Base-by-base conservation (phyloP, 1,284 basidiomycete species). In the Rhodotorula sp. region DNA sequence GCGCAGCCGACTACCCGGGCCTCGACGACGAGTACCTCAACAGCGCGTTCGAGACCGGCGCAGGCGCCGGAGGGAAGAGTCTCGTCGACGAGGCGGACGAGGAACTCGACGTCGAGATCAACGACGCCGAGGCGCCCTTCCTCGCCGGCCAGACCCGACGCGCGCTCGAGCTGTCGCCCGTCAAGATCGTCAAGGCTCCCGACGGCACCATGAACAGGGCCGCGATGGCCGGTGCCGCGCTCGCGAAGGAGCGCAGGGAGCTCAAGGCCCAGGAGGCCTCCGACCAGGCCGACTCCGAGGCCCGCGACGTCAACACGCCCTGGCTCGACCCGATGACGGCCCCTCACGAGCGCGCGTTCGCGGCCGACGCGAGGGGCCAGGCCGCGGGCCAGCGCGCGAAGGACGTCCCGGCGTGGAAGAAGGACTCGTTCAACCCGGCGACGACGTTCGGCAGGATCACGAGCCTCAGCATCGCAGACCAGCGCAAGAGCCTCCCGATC, bases 321-420 rank as follows among this genome's bases (percentile, higher is more conserved):
- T 99, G 96, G 96, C 84, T 97, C 46, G 96, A 99, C 80, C 96
- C 96, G 15, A 97, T 98, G 93, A 91, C 95, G 11, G 89, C 89
- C 76, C 87, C 90, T 18, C 80, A 85, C 9, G 94, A 99, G 57
- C 89, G 87, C 72, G 83, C 91, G 64, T 99, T 99, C 78, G 96
- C 96, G 1, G 92, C 97, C 76, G 96, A 99, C 80, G 81, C 95
- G 70, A 85, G 93, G 62, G 90, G 92, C 22, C 88, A 89, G 75
- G 81, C 93, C 28, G 76, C 72, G 2, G 75, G 76, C 3, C 71
- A 71, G 61, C 48, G 66, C 48, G 88, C 91, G 11, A 86, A 87
- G 44, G 89, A 93, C 74, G 86, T 88, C 53, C 89, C 94, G 2
- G 88, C 88, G 48, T 99, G 96, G 96, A 94, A 91, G 80, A 88